Conservation (phyloP, 2,329 filamentous ascomycete species). For the Paraconiothyrium sp. region DNA sequence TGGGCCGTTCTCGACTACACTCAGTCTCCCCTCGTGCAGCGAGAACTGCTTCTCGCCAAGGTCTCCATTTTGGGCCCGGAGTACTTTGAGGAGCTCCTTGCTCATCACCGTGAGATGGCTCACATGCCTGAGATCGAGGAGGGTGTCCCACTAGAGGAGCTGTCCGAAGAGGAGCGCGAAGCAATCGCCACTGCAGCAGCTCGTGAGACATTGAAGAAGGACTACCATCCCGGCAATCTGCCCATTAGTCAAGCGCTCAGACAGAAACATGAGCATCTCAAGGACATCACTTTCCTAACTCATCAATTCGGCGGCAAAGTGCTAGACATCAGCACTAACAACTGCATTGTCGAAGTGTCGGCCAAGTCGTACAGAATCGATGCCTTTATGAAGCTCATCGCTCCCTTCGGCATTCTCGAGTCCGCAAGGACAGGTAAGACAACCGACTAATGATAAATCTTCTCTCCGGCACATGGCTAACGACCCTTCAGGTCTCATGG, state of each 20-base stretch:
- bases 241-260: slow-evolving; percentile 87
- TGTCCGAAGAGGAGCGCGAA: slow-evolving; percentile 45
- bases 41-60: slow-evolving; percentile 94
- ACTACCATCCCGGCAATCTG: slow-evolving; percentile 91
- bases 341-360: slow-evolving; percentile 96
- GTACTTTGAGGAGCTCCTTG: slow-evolving; percentile 96
- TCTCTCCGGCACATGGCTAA: slow-evolving; percentile 22
- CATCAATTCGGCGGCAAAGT: slow-evolving; percentile 99
- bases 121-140: slow-evolving; percentile 52
- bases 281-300: slow-evolving; percentile 93
- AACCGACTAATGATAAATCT: slow-evolving; percentile 15
- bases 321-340: slow-evolving; percentile 96
- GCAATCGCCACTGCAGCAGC: slow-evolving; percentile 47
- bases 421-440: slow-evolving; percentile 81
- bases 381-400: slow-evolving; percentile 95
- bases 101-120: slow-evolving; percentile 93
- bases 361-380: slow-evolving; percentile 95
- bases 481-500: slow-evolving; percentile 77
- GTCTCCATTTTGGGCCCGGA: slow-evolving; percentile 96
- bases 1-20: slow-evolving; percentile 99
- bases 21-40: slow-evolving; percentile 88
- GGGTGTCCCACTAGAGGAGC: slow-evolving; percentile 32
- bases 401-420: slow-evolving; percentile 95
- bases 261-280: slow-evolving; percentile 97
- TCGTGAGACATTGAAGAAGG: slow-evolving; percentile 57